These are phyloP conservation scores for Mycena vitilis DNA, from an alignment of 768 basidiomycete genomes.

Conservation along the genomic window DNA sequence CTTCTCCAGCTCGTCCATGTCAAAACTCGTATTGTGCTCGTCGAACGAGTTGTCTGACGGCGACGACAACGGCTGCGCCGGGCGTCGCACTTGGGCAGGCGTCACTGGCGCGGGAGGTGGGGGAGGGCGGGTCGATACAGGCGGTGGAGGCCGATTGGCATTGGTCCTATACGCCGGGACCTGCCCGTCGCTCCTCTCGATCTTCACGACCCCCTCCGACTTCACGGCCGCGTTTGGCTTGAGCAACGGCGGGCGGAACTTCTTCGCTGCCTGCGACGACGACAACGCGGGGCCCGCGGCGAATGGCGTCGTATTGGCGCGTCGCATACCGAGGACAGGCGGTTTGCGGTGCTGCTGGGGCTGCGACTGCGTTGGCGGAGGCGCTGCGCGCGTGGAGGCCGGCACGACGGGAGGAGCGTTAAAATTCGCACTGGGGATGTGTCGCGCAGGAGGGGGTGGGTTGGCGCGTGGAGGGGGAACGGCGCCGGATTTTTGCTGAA, in stretches of 20 bases:
- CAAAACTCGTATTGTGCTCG: slow-evolving; percentile 16
- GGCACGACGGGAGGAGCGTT: background rate
- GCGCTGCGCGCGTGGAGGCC: background rate
- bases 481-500: background rate
- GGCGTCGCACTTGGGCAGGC: background rate
- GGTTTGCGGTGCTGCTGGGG: slow-evolving; percentile 14
- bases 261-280: slow-evolving; percentile 14
- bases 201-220: slow-evolving; percentile 3
- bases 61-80: background rate
- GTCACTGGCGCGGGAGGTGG: background rate
- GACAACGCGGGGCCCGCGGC: background rate
- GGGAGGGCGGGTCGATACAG: background rate
- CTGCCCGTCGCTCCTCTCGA: background rate
- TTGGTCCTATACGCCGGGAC: background rate
- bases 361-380: slow-evolving; percentile 16
- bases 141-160: background rate
- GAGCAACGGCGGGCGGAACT: slow-evolving; percentile 26
- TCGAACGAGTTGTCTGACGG: slow-evolving; percentile 4
- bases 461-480: background rate
- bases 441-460: background rate
- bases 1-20: slow-evolving; percentile 28
- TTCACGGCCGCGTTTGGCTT: background rate
- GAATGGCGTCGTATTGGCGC: slow-evolving; percentile 27
- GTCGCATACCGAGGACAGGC: slow-evolving; percentile 34
- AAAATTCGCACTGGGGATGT: background rate